These are phyloP conservation scores for Cyberlindnera lachancei DNA, from an alignment of 805 yeast genomes.

Conservation along the genomic window DNA sequence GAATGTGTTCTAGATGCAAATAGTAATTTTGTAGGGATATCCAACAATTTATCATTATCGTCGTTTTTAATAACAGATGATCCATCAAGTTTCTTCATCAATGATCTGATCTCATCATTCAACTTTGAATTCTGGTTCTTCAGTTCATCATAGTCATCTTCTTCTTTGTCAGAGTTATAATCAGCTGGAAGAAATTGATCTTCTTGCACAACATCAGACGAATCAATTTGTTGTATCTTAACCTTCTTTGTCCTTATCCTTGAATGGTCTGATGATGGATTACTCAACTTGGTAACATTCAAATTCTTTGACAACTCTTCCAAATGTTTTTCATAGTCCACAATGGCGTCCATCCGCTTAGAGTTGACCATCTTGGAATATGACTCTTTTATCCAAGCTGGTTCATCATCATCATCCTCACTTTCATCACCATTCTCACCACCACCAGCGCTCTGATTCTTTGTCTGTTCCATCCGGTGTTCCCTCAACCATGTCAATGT, in stretches of 20 bases:
- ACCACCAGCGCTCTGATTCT: background rate
- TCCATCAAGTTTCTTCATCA: conserved; percentile 37
- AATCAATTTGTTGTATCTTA: conserved; percentile 21
- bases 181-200: conserved; percentile 35
- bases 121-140: conserved; percentile 27
- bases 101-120: conserved; percentile 38
- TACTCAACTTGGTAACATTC: conserved; percentile 9
- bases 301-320: conserved; percentile 20
- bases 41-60: conserved; percentile 14
- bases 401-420: conserved; percentile 46
- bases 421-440: conserved; percentile 29
- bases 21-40: conserved; percentile 41
- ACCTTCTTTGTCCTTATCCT: conserved; percentile 15
- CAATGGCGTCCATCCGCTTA: conserved; percentile 18
- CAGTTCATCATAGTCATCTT: conserved; percentile 5
- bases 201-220: conserved; percentile 27
- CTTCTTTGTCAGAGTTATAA: conserved; percentile 25
- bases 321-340: conserved; percentile 30
- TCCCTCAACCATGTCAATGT: conserved; percentile 76
- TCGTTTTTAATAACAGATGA: conserved; percentile 11
- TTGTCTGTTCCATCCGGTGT: too few relatives aligned
- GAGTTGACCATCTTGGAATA: conserved; percentile 24
- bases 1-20: conserved; percentile 89
- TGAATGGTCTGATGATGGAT: too few relatives aligned
- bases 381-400: conserved; percentile 56